Evolutionary conservation across 192 early-diverging fungal species (phyloP).

Genomic region (Spizellomyces punctatus): DNA sequence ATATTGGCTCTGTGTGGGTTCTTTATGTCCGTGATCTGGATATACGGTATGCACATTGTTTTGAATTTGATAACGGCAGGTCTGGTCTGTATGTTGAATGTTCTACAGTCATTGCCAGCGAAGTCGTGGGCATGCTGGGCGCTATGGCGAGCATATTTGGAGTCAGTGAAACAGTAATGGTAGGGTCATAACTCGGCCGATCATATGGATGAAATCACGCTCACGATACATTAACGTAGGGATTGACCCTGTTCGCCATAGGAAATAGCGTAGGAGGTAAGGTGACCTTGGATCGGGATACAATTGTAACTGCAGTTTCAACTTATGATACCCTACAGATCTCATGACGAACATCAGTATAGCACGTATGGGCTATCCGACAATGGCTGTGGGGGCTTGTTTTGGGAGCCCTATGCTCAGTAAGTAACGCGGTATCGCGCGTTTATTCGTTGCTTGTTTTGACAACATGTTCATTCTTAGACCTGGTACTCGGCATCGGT

Average conservation of each 20-base stretch:
- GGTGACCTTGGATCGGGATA: slow-evolving; percentile 9
- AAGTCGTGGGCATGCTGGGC: slow-evolving; percentile 82
- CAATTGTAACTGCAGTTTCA: not conserved
- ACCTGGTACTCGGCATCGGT: slow-evolving; percentile 84
- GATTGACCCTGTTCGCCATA: slow-evolving; percentile 76
- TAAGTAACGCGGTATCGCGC: slow-evolving; percentile 45
- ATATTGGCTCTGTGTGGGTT: slow-evolving; percentile 65
- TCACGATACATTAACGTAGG: slow-evolving; percentile 8
- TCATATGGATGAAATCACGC: no score
- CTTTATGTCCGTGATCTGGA: slow-evolving; percentile 77
- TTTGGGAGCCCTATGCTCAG: slow-evolving; percentile 92
- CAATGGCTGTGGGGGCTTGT: slow-evolving; percentile 94
- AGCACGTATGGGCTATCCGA: slow-evolving; percentile 86
- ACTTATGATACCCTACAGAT: slow-evolving; percentile 45
- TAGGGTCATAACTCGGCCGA: slow-evolving; percentile 9
- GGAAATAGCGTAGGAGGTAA: slow-evolving; percentile 49
- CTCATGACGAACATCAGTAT: slow-evolving; percentile 92
- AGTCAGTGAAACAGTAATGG: slow-evolving; percentile 80
- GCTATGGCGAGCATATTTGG: slow-evolving; percentile 77
- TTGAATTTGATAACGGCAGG: no score
- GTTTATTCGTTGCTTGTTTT: no score
- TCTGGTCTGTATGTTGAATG: no score
- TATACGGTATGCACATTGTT: slow-evolving; percentile 51
- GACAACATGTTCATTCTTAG: slow-evolving; percentile 28
- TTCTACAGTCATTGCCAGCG: slow-evolving; percentile 72